Base-by-base conservation (phyloP, 306 rosid species). In the Corylus heterophylla region DNA sequence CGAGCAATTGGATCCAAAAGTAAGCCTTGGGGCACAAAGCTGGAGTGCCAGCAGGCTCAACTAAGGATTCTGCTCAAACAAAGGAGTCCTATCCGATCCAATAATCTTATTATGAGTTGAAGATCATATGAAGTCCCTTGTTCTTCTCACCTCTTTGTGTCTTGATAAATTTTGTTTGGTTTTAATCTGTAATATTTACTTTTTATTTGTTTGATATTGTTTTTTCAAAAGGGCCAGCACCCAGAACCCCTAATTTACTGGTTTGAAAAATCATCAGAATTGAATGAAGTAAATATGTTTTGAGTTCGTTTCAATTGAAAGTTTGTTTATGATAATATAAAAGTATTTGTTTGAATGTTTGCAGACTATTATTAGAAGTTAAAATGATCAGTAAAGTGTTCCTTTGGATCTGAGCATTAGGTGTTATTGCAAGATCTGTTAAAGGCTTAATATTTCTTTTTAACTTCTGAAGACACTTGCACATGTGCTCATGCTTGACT, bases 11-110 rank as follows among this genome's bases (percentile, higher is more conserved):
- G 86, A 39, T 77, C 88, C 31, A 89, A 79, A 76, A 82, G 78
- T 49, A 84, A 85, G 84, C 85, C 84, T 75, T 86, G 90, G 83
- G 90, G 88, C 10, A 81, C 88, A 22, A 86, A 89, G 78, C 73
- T 89, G 68, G 92, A 86, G 76, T 89, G 92, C 47, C 92, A 89
- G 73, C 86, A 84, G 50, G 85, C 90, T 82, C 90, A 89, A 76
- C 80, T 88, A 42, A 86, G 85, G 73, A 81, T 86, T 84, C 71
- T 88, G 4, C 88, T 86, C 11, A 85, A 83, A 77, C 86, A 78
- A 25, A 88, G 84, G 71, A 78, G 73, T 45, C 75, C 82, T 18
- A 73, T 84, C 54, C 29, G 83, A 79, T 88, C 88, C 72, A 82
- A 82, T 71, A 82, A 54, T 73, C 76, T 86, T 69, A 69, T 84